Conservation (phyloP, 164 flowering plant genomes). For the Berberis vulgaris region DNA sequence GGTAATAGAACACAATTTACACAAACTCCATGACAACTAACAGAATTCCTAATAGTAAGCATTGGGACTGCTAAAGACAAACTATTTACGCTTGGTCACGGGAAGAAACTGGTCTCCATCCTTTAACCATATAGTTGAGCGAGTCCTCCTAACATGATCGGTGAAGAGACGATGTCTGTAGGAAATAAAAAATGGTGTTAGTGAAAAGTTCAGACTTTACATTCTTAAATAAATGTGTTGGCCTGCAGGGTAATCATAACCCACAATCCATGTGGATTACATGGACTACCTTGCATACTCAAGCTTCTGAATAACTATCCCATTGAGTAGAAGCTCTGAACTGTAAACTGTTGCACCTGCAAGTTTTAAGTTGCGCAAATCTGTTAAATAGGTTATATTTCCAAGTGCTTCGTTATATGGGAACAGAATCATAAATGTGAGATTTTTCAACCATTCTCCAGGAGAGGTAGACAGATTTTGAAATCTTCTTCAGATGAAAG, state of each 20-base stretch:
- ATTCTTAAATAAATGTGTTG: not conserved
- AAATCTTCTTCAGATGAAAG: conserved; percentile 90
- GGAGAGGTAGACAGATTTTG: conserved; percentile 53
- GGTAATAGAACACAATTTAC: too few species aligned
- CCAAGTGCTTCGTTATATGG: not conserved
- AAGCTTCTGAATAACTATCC: conserved; percentile 82
- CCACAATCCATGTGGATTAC: not conserved
- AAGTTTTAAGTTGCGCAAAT: not conserved
- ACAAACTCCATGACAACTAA: too few species aligned
- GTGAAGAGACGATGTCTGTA: conserved; percentile 54
- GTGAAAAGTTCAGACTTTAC: not conserved
- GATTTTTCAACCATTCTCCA: conserved; percentile 53
- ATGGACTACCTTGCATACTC: conserved; percentile 60
- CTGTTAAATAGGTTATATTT: not conserved
- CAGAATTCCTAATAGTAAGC: too few species aligned
- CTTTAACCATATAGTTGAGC: conserved; percentile 58
- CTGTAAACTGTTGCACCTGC: not conserved
- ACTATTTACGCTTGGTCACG: conserved; percentile 28
- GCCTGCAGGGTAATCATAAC: not conserved
- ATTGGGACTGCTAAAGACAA: not conserved
- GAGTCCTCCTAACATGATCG: conserved; percentile 54
- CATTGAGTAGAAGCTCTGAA: conserved; percentile 69
- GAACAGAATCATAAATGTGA: not conserved
- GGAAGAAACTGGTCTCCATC: conserved; percentile 34
- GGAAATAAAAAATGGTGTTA: not conserved